Percentiles rank a stretch among this genome's conserved stretches.
These are phyloP conservation scores for Rhizophora mangle DNA, from an alignment of 345 rosid species.

Conservation along the genomic window DNA sequence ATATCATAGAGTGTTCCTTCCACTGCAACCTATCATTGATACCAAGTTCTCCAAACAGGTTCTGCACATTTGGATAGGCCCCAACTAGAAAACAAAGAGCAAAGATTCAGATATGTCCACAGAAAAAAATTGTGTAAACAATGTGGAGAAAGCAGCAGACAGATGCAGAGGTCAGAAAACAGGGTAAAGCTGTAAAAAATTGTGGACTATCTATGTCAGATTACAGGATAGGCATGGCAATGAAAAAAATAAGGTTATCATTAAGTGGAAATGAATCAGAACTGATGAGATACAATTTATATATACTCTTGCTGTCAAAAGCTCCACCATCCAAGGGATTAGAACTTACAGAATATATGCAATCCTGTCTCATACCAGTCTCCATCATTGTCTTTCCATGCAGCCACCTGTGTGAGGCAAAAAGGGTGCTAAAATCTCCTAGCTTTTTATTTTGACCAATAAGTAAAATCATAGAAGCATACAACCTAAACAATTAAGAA, in stretches of 20 bases:
- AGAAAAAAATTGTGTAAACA: background rate
- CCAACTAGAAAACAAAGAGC: constrained; percentile 57
- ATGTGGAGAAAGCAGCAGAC: background rate
- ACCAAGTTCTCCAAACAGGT: constrained; percentile 90
- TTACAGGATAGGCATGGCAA: background rate
- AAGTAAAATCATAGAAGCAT: background rate
- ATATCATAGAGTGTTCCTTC: constrained; percentile 99
- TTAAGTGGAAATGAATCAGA: constrained; percentile 5
- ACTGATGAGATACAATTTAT: background rate
- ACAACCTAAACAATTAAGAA: background rate
- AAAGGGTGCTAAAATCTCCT: background rate
- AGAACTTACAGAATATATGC: constrained; percentile 88
- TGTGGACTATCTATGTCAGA: background rate
- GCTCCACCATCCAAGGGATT: background rate
- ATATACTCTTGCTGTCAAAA: background rate
- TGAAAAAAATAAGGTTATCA: background rate
- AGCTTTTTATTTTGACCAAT: background rate
- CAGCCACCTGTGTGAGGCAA: constrained; percentile 59
- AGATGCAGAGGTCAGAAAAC: no score
- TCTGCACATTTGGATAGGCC: constrained; percentile 92
- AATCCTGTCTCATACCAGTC: constrained; percentile 95
- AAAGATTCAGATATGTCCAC: constrained; percentile 8
- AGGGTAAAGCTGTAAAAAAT: no score
- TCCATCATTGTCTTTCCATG: constrained; percentile 92
- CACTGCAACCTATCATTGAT: constrained; percentile 86